Conservation (phyloP, 176 grass and related monocot species). For the Tillandsia fasciculata region DNA sequence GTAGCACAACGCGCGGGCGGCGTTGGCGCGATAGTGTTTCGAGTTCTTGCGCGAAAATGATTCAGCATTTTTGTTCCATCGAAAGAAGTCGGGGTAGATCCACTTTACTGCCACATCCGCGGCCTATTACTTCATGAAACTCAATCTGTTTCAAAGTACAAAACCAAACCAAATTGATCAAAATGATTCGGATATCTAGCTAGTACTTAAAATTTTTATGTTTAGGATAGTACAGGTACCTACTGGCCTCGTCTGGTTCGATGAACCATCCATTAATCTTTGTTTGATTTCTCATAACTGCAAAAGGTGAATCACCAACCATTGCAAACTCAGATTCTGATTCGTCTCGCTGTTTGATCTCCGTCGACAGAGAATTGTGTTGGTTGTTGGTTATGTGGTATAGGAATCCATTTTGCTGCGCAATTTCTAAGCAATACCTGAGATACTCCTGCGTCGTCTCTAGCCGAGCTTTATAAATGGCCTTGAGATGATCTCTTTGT, state of each 20-base stretch:
- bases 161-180: too few relatives aligned
- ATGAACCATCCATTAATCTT: slow-evolving; percentile 44
- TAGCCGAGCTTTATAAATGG: slow-evolving; percentile 40
- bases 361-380: background rate
- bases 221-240: slow-evolving; percentile 12
- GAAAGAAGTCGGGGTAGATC: slow-evolving; percentile 32
- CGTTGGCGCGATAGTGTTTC: slow-evolving; percentile 45
- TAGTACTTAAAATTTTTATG: background rate
- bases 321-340: background rate
- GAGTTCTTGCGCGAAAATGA: slow-evolving; percentile 48
- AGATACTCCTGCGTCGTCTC: slow-evolving; percentile 55
- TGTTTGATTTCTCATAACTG: slow-evolving; percentile 23
- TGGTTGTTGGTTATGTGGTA: slow-evolving; percentile 28
- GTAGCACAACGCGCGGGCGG: slow-evolving; percentile 45
- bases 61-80: slow-evolving; percentile 12
- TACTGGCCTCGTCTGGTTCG: slow-evolving; percentile 32
- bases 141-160: slow-evolving; percentile 29
- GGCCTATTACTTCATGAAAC: slow-evolving; percentile 50
- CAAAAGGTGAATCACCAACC: slow-evolving; percentile 24
- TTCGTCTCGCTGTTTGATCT: background rate
- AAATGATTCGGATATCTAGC: too few relatives aligned
- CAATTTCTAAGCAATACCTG: slow-evolving; percentile 44
- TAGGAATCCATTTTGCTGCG: slow-evolving; percentile 49
- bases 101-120: slow-evolving; percentile 51
- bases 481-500: slow-evolving; percentile 46